Conservation (phyloP, 768 basidiomycete genomes). For the Asterophora lycoperdoides region DNA sequence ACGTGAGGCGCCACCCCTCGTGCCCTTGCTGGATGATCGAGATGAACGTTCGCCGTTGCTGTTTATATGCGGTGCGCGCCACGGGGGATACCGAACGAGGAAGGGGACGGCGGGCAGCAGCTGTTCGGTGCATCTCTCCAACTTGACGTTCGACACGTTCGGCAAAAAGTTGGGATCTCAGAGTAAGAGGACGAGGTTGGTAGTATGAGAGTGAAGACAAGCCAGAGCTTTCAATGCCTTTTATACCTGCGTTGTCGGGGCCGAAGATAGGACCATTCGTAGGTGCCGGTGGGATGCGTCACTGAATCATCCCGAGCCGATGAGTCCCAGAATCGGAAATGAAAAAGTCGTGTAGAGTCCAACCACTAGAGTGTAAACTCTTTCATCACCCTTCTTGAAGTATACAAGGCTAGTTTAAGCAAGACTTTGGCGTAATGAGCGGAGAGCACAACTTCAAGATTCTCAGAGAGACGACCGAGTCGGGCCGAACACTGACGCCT, state of each 20-base stretch:
- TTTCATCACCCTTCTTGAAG: too few species aligned
- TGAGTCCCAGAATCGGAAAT: too few species aligned
- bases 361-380: too few species aligned
- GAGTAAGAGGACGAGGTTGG: neutral
- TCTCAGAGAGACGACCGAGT: too few species aligned
- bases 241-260: neutral
- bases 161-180: neutral
- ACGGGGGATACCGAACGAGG: neutral
- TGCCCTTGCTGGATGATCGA: slow-evolving; percentile 49
- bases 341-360: too few species aligned
- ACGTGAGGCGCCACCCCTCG: slow-evolving; percentile 50
- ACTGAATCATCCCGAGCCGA: neutral
- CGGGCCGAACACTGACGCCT: too few species aligned
- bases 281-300: neutral
- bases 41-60: slow-evolving; percentile 31
- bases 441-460: too few species aligned
- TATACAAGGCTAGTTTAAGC: too few species aligned
- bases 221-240: neutral
- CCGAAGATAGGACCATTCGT: neutral
- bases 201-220: neutral
- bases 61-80: neutral
- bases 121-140: neutral
- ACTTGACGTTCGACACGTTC: neutral
- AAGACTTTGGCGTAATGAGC: too few species aligned
- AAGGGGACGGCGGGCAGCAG: neutral